phyloP scores from a whole-genome alignment of 352 stramenopile genomes.

The Phytophthora cajani region DNA sequence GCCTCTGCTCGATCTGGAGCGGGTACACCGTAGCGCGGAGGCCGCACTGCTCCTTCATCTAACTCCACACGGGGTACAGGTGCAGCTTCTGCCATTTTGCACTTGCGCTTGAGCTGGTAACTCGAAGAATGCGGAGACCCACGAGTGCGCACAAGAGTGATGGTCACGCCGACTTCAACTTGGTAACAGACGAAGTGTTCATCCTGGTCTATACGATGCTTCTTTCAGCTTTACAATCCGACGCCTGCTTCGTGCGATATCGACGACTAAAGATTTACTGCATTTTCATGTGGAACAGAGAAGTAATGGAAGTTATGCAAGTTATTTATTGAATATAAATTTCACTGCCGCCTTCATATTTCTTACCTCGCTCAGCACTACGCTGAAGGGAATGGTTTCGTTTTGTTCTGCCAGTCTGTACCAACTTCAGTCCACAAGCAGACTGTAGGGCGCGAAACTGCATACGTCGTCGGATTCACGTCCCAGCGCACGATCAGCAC shows the following conservation, averaged over 20 bases:
- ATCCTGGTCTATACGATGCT: too few relatives aligned
- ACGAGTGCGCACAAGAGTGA: constrained; percentile 40
- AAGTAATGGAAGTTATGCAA: constrained; percentile 16
- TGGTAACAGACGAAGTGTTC: too few relatives aligned
- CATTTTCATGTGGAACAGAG: too few relatives aligned
- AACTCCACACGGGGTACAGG: constrained; percentile 37
- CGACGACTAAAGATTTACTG: too few relatives aligned
- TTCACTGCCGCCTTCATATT: constrained; percentile 1
- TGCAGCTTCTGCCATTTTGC: constrained; percentile 23
- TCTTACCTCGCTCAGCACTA: constrained; percentile 5
- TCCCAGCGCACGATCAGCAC: constrained; percentile 46
- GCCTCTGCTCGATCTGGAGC: constrained; percentile 29
- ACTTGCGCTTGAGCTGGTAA: constrained; percentile 14
- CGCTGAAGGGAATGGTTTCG: constrained; percentile 41
- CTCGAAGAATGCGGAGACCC: constrained; percentile 24
- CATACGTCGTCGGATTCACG: constrained; percentile 38
- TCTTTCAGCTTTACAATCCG: too few relatives aligned
- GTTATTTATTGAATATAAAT: constrained; percentile 11
- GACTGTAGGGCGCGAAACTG: constrained; percentile 36
- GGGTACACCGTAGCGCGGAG: constrained; percentile 42
- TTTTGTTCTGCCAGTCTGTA: constrained; percentile 44
- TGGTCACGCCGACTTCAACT: constrained; percentile 48
- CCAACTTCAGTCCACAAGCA: constrained; percentile 48
- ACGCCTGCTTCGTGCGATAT: too few relatives aligned
- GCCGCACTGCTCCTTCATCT: constrained; percentile 30